Base-by-base conservation (phyloP, 176 grass and related monocot species). In the Juncus inflexus region DNA sequence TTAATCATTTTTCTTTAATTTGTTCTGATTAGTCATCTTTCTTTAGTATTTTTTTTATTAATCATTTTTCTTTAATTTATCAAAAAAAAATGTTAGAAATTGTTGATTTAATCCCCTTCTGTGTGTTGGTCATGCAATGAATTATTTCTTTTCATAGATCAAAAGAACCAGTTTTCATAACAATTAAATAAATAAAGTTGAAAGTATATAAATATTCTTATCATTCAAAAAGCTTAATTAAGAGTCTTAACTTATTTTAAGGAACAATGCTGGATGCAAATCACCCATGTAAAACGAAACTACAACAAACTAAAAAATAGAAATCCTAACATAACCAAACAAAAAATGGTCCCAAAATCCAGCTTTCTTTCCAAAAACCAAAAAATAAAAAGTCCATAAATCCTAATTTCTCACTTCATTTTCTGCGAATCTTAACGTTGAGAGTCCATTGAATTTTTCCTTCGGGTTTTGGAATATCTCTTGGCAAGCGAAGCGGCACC, bases 371-470 rank as follows among this genome's bases (percentile, higher is more conserved):
- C 72, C 16, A 64, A 53, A 75, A 7, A 35, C 5, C 7, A 13
- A 57, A 57, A 57, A 13, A 41, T 10, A 16, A 16, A 37, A 54
- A 39, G 65, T 2, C 12, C 40, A 28, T 52, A 54, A 39, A 52
- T 68, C 15, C 3, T 2, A 6, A 55, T 7, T 0, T 15, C 56
- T 47, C 39, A 42, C 43, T 35, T 81, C 67, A 97, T 77, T 90
- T 88, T 77, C 92, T 75, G 74, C 87, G 70, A 53, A 97, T 81
- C 79, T 91, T 91, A 14, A 91, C 66, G 60, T 79, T 97, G 55
- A 97, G 70, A 58, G 80, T 86, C 87, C 92, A 97, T n/a, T 91
- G 92, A 60, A 91, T 67, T 50, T 81, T 89, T 14, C 92, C 85
- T 79, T 89, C 92, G 6, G 85, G 87, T 1, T 77, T 74, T 5